Base-by-base conservation (phyloP, 768 basidiomycete genomes). In the Lentinula lateritia region DNA sequence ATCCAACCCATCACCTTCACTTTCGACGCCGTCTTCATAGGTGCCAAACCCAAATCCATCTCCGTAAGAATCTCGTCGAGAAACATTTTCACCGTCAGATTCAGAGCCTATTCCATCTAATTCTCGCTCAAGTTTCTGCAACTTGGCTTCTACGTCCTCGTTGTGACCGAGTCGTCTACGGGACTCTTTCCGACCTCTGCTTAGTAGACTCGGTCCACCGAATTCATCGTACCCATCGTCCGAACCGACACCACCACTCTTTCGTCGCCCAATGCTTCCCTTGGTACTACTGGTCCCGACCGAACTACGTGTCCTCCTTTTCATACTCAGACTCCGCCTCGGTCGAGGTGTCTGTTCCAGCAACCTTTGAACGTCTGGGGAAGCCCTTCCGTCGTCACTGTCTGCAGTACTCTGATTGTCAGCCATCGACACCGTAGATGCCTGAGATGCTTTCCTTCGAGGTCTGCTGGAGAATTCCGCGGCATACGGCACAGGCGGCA, bases 311-410 rank as follows among this genome's bases (percentile, higher is more conserved):
- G 41, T 20, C 38, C 45, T 38, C 12, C 58, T 46, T 38, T 28
- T 46, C n/a, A 41, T 42, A 35, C 45, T 59, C 35, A 35, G 8
- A 10, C 58, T 59, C 16, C 48, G 58, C 28, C 45, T 48, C 32
- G 55, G 55, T 3, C 55, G 55, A 42, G 55, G 55, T 45, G 55
- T 56, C 42, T 34, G 45, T 6, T 56, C 55, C 15, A 56, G 32
- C 23, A 56, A 32, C n/a, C 23, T 56, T 28, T 56, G 55, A 28
- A 56, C 41, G 28, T 56, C 55, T 13, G 55, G 55, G 16, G 55
- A 56, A 32, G 13, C 12, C n/a, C 55, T 56, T 23, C 55, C 55
- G 18, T 56, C 39, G 16, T 43, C 50, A 18, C 34, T 52, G n/a
- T 52, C 41, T 10, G 28, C 32, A 54, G 35, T 10, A 5, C 5